phyloP scores from a whole-genome alignment of 495 filamentous ascomycete species.

The Neurospora sp. region DNA sequence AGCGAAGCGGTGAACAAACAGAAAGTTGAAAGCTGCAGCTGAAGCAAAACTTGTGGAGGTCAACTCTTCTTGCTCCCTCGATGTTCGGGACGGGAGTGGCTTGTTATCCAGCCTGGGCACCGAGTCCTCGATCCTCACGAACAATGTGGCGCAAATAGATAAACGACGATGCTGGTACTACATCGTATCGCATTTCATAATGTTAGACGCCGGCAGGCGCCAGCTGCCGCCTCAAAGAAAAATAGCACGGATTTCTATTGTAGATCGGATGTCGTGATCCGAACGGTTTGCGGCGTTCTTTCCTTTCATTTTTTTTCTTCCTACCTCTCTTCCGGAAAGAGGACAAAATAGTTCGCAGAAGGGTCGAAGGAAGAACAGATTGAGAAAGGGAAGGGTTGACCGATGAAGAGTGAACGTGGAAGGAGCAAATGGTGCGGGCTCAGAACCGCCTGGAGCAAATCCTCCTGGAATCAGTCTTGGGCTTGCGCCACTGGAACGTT shows the following conservation, averaged over 20 bases:
- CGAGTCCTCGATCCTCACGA: neutral
- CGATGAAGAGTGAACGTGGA: neutral
- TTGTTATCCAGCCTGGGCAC: neutral
- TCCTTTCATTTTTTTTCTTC: neutral
- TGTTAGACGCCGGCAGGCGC: neutral
- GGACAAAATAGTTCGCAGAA: neutral
- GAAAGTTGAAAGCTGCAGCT: neutral
- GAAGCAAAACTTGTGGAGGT: neutral
- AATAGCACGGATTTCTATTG: neutral
- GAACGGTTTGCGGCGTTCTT: neutral
- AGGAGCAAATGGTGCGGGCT: neutral
- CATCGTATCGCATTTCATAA: neutral
- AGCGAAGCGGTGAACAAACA: neutral
- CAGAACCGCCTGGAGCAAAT: too few relatives aligned
- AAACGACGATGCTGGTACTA: neutral
- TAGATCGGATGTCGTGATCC: neutral
- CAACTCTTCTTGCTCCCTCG: neutral
- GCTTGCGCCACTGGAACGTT: neutral
- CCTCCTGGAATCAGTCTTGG: too few relatives aligned
- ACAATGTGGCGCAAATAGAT: neutral
- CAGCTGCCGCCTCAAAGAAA: neutral
- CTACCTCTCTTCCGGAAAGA: neutral
- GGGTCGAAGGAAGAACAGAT: neutral
- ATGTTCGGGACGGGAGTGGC: neutral
- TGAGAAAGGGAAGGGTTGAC: neutral